Percentiles rank a stretch among this genome's conserved stretches.
Conservation (phyloP, 257 asterid genomes). For the Schizonepeta tenuifolia region DNA sequence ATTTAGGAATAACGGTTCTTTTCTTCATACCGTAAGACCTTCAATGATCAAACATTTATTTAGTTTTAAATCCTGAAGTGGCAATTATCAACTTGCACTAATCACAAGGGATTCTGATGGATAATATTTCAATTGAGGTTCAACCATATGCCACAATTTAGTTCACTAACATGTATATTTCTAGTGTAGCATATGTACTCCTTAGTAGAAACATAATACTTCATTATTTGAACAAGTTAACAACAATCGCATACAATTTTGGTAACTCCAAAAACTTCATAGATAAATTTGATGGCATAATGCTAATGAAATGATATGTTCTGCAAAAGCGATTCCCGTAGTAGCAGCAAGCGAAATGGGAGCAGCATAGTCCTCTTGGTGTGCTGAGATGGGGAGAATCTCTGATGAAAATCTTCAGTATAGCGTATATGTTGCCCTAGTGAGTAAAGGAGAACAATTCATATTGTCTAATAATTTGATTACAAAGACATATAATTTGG, state of each 20-base stretch:
- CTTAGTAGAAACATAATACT: no score
- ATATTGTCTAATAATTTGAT: background rate
- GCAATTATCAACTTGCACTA: background rate
- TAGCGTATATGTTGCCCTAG: background rate
- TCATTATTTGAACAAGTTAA: no score
- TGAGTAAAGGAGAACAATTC: background rate
- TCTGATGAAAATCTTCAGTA: background rate
- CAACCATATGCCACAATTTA: background rate
- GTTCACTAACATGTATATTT: background rate
- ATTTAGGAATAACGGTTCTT: constrained; percentile 6
- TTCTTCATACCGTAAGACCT: constrained; percentile 1
- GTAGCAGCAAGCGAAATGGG: no score
- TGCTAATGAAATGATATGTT: no score
- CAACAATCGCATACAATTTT: no score
- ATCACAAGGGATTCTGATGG: background rate
- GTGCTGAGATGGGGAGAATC: background rate
- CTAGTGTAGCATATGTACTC: no score
- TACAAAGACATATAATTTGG: background rate
- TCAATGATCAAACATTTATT: background rate
- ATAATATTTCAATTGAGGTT: background rate
- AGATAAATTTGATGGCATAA: no score
- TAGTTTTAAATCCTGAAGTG: background rate
- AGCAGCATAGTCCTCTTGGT: no score
- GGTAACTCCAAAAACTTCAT: no score
- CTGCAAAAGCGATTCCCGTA: no score